Conservation (phyloP, 768 basidiomycete genomes). For the Omphalotus guepiniiformis region DNA sequence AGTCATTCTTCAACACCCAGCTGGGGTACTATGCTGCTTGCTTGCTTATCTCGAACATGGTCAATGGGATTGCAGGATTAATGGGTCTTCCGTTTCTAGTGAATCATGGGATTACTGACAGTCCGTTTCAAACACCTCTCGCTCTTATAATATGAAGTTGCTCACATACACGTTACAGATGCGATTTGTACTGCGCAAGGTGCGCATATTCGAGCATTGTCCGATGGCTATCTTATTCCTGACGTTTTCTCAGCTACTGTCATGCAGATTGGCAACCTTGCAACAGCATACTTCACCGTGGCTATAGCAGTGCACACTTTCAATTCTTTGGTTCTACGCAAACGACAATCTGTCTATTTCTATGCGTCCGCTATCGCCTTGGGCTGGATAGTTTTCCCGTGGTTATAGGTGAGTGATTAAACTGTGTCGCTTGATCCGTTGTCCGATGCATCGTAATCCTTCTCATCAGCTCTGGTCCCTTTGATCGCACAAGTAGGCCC, state of each 20-base stretch:
- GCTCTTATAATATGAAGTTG: not conserved
- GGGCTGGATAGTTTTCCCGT: conserved; percentile 55
- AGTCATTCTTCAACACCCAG: conserved; percentile 64
- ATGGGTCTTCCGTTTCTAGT: conserved; percentile 50
- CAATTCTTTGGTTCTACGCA: conserved; percentile 56
- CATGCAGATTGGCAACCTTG: conserved; percentile 59
- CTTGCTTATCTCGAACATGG: conserved; percentile 54
- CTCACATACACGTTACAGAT: conserved; percentile 25
- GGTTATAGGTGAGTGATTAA: conserved; percentile 47
- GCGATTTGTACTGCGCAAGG: conserved; percentile 57
- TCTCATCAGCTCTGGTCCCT: conserved; percentile 30
- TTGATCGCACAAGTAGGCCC: conserved; percentile 27
- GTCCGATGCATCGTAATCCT: conserved; percentile 1
- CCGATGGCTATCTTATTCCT: not conserved
- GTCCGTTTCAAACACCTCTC: conserved; percentile 27
- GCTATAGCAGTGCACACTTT: conserved; percentile 67
- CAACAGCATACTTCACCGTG: conserved; percentile 60
- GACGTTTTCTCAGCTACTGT: conserved; percentile 37
- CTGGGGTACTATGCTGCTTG: conserved; percentile 66
- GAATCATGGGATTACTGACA: conserved; percentile 40
- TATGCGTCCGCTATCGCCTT: conserved; percentile 36
- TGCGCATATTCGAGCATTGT: conserved; percentile 18
- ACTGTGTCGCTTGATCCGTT: not conserved
- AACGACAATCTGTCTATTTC: conserved; percentile 46
- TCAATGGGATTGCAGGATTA: conserved; percentile 49